A percentile compares a stretch with the other conserved stretches of the same genome.
These are phyloP conservation scores for Lasiodiplodia hormozganensis DNA, from an alignment of 2,329 filamentous ascomycete genomes.

Conservation along the genomic window DNA sequence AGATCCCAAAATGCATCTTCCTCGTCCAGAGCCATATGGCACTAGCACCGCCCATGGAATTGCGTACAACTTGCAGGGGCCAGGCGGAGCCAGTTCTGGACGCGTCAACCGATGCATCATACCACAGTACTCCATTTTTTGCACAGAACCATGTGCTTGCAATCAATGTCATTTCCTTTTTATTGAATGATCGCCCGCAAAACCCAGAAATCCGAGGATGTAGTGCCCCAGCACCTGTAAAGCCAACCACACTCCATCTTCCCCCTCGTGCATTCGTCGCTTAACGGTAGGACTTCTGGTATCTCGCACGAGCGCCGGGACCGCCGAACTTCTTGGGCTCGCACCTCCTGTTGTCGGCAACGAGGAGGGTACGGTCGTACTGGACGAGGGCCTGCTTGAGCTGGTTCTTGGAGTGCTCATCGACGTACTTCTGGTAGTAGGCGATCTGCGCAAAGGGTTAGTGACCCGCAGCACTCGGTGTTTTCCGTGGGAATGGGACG, in stretches of 20 bases:
- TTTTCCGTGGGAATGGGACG: constrained; percentile 34
- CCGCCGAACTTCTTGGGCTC: constrained; percentile 99
- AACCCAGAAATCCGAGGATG: constrained; percentile 31
- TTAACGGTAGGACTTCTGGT: constrained; percentile 99
- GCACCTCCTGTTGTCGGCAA: constrained; percentile 98
- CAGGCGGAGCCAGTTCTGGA: constrained; percentile 1
- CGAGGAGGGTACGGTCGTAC: constrained; percentile 96
- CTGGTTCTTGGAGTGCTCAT: constrained; percentile 99
- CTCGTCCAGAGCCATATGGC: neutral
- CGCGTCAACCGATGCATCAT: constrained; percentile 17
- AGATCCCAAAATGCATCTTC: neutral
- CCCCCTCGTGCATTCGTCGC: constrained; percentile 31
- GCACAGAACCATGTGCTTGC: constrained; percentile 36
- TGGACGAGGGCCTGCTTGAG: constrained; percentile 96
- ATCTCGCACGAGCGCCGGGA: constrained; percentile 92
- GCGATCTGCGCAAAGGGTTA: constrained; percentile 61
- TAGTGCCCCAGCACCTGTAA: constrained; percentile 27
- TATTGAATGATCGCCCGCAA: constrained; percentile 42
- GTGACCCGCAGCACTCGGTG: neutral
- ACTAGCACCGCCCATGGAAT: neutral
- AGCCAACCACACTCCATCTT: constrained; percentile 30
- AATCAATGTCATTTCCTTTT: constrained; percentile 48
- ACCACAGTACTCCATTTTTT: constrained; percentile 27
- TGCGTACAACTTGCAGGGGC: neutral
- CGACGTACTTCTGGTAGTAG: constrained; percentile 99